A percentile compares a stretch with the other conserved stretches of the same genome.
These are phyloP conservation scores for Nitzschia sp. DNA, from an alignment of 108 stramenopile species.

Conservation along the genomic window DNA sequence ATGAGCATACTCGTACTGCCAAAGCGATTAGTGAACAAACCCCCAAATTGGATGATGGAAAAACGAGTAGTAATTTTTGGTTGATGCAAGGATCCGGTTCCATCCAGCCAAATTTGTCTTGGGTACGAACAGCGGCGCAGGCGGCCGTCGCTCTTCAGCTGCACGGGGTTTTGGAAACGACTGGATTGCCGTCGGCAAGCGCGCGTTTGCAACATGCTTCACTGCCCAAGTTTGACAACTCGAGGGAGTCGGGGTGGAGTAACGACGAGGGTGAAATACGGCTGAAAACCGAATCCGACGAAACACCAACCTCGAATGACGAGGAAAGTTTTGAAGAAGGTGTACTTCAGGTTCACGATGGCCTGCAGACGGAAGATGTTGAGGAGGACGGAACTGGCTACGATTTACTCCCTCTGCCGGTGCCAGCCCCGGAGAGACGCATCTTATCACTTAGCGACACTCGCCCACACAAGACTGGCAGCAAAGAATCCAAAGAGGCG, in stretches of 20 bases:
- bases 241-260: constrained; percentile 54
- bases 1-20: constrained; percentile 54
- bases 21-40: constrained; percentile 45
- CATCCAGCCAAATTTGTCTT: constrained; percentile 56
- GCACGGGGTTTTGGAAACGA: constrained; percentile 87
- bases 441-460: constrained; percentile 54
- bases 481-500: constrained; percentile 20
- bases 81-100: constrained; percentile 20
- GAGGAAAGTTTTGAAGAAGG: constrained; percentile 69
- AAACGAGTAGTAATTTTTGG: constrained; percentile 36
- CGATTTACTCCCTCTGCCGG: constrained; percentile 80
- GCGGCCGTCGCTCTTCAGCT: constrained; percentile 84
- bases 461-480: neutral
- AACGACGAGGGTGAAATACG: constrained; percentile 43
- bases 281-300: constrained; percentile 21
- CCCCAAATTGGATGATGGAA: constrained; percentile 48
- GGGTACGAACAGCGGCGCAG: constrained; percentile 88
- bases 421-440: constrained; percentile 71
- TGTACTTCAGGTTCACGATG: constrained; percentile 69
- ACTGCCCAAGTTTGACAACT: constrained; percentile 68
- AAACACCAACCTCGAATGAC: neutral
- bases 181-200: constrained; percentile 79
- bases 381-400: constrained; percentile 60
- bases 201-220: constrained; percentile 88
- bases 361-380: constrained; percentile 37